These are phyloP conservation scores for Fusarium nanum DNA, from an alignment of 2,329 filamentous ascomycete species.

Conservation along the genomic window DNA sequence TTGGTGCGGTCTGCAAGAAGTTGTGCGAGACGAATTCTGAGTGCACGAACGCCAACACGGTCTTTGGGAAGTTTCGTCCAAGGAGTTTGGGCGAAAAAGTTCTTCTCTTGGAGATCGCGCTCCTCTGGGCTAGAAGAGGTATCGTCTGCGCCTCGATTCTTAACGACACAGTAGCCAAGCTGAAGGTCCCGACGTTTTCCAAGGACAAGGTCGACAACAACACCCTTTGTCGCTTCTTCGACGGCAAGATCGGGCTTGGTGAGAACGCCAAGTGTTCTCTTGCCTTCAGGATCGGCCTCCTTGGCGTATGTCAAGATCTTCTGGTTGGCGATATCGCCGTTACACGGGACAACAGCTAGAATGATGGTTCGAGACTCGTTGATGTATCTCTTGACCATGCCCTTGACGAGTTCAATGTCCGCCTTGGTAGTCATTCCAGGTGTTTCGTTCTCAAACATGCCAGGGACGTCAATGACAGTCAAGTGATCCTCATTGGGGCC, in stretches of 20 bases:
- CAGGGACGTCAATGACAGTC: slow-evolving; percentile 66
- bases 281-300: slow-evolving; percentile 54
- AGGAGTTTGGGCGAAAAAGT: slow-evolving; percentile 52
- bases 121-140: slow-evolving; percentile 46
- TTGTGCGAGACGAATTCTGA: slow-evolving; percentile 51
- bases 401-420: slow-evolving; percentile 59
- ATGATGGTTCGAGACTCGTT: slow-evolving; percentile 61
- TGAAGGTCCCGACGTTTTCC: slow-evolving; percentile 56
- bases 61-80: slow-evolving; percentile 51
- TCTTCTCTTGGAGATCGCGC: slow-evolving; percentile 50
- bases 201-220: slow-evolving; percentile 55
- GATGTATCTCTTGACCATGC: slow-evolving; percentile 62
- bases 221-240: slow-evolving; percentile 54
- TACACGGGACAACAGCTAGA: slow-evolving; percentile 58
- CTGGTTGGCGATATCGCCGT: slow-evolving; percentile 55
- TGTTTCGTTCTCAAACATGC: slow-evolving; percentile 56
- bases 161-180: slow-evolving; percentile 62
- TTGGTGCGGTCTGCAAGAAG: slow-evolving; percentile 57
- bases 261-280: slow-evolving; percentile 60
- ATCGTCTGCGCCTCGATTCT: slow-evolving; percentile 61
- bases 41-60: slow-evolving; percentile 50
- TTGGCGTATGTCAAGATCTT: slow-evolving; percentile 54
- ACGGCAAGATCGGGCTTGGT: slow-evolving; percentile 70
- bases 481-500: slow-evolving; percentile 60
- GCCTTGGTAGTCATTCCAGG: slow-evolving; percentile 56